Conservation (phyloP, 139 green algal genomes). For the Haematococcus lacustris region DNA sequence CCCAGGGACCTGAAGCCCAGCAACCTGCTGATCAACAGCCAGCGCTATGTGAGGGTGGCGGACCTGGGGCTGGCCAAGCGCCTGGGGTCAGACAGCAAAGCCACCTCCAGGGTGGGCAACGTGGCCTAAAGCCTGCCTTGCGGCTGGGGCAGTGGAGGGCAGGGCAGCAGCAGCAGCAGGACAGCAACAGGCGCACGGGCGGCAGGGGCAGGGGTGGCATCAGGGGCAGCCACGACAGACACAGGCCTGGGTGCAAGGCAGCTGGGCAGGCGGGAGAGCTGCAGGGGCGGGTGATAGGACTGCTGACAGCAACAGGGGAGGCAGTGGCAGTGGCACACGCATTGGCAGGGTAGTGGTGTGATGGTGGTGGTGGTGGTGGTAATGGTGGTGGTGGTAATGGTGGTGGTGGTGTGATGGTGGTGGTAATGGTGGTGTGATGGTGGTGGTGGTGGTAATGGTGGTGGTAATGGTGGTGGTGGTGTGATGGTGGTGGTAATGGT, state of each 20-base stretch:
- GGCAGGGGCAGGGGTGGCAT: not conserved
- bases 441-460: too few relatives aligned
- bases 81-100: not conserved
- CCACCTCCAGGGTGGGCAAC: not conserved
- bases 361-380: not conserved
- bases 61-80: conserved; percentile 29
- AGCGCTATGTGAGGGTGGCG: conserved; percentile 24
- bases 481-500: too few relatives aligned
- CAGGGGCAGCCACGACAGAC: not conserved
- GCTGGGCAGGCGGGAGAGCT: not conserved
- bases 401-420: too few relatives aligned
- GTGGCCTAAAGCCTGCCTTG: not conserved
- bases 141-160: not conserved
- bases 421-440: too few relatives aligned
- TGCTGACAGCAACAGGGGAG: not conserved
- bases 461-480: too few relatives aligned
- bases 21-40: conserved; percentile 27
- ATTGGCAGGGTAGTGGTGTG: not conserved
- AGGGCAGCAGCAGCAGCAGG: not conserved
- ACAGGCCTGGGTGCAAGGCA: not conserved
- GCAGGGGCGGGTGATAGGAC: not conserved
- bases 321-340: not conserved
- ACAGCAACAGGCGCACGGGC: not conserved
- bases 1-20: conserved; percentile 28
- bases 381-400: too few relatives aligned